phyloP scores from a whole-genome alignment of 139 green algal genomes.

The Chlamydomonas sphaeroides region DNA sequence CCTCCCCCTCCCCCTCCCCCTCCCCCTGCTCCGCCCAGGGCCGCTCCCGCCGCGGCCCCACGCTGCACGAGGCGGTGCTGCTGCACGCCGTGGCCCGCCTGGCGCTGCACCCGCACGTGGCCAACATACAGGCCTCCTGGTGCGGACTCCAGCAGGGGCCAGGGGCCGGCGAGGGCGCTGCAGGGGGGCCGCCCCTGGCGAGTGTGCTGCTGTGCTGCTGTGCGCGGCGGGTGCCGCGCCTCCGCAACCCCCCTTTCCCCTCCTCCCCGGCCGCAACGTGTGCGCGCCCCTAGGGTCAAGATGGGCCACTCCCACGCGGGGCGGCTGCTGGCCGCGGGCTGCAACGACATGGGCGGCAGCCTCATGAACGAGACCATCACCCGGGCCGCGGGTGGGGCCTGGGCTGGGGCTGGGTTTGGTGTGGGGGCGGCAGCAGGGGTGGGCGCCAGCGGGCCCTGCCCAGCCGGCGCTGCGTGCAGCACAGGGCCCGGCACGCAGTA shows the following conservation, averaged over 20 bases:
- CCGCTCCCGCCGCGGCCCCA: conserved; percentile 73
- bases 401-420: not conserved
- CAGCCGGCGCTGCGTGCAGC: no score
- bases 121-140: conserved; percentile 70
- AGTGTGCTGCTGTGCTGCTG: no score
- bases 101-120: conserved; percentile 73
- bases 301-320: conserved; percentile 81
- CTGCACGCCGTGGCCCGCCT: conserved; percentile 83
- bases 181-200: no score
- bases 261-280: no score
- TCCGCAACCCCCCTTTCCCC: no score
- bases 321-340: conserved; percentile 78
- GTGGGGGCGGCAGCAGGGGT: no score
- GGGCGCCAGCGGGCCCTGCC: no score
- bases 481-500: no score
- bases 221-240: no score
- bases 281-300: no score
- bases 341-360: conserved; percentile 92
- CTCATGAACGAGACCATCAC: conserved; percentile 97
- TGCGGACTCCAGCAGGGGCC: no score
- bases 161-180: no score
- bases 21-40: conserved; percentile 32
- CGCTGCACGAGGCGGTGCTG: conserved; percentile 82
- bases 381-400: conserved; percentile 68
- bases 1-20: not conserved